These are phyloP conservation scores for Tolypocladium capitatum DNA, from an alignment of 2,329 filamentous ascomycete genomes.

Conservation along the genomic window DNA sequence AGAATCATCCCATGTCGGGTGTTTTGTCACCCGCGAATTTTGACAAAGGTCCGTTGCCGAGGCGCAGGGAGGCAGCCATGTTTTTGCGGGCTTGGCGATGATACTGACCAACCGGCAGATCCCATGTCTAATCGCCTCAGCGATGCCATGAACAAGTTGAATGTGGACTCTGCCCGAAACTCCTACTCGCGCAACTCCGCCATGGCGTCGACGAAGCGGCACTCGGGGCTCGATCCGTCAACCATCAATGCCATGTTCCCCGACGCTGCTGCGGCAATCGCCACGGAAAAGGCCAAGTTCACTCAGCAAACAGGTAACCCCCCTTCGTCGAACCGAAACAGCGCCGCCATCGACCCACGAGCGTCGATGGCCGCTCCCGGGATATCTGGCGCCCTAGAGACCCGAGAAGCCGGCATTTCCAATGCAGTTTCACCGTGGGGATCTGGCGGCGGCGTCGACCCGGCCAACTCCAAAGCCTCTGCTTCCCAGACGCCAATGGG, in stretches of 20 bases:
- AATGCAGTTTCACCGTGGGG: conserved; percentile 62
- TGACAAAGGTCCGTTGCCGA: conserved; percentile 64
- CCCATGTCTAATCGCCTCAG: conserved; percentile 93
- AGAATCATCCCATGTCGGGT: conserved; percentile 93
- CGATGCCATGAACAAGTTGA: conserved; percentile 93
- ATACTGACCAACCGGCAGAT: conserved; percentile 41
- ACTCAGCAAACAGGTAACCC: conserved; percentile 87
- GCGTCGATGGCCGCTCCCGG: conserved; percentile 61
- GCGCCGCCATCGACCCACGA: conserved; percentile 64
- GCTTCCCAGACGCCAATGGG: conserved; percentile 78
- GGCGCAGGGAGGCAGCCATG: neutral
- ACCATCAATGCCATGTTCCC: conserved; percentile 99
- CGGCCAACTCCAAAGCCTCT: conserved; percentile 55
- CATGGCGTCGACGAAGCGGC: conserved; percentile 65
- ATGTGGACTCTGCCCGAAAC: conserved; percentile 73
- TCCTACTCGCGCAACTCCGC: conserved; percentile 72
- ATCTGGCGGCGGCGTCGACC: conserved; percentile 32
- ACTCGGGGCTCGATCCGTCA: conserved; percentile 83
- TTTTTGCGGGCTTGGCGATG: neutral
- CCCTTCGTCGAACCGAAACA: conserved; percentile 87
- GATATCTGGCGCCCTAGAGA: conserved; percentile 46
- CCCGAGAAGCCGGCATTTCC: conserved; percentile 13
- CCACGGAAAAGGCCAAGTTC: conserved; percentile 94
- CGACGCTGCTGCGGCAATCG: conserved; percentile 94
- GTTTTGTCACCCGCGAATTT: conserved; percentile 91